These are phyloP conservation scores for Trichoderma orchidacearum DNA, from an alignment of 495 filamentous ascomycete species.

Conservation along the genomic window DNA sequence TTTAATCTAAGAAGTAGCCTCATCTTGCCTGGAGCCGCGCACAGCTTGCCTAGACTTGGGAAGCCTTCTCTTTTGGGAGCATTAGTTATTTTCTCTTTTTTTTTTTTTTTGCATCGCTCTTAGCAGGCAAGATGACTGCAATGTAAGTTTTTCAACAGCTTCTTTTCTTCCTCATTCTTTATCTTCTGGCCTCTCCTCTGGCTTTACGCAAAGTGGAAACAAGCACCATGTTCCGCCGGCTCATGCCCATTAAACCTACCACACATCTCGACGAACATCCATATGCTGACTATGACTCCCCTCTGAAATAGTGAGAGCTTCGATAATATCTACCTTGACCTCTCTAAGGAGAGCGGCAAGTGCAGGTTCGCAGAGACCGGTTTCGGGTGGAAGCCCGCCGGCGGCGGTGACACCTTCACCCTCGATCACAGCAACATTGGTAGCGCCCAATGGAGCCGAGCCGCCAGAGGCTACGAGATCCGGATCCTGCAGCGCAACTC, in stretches of 20 bases:
- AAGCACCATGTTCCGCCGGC: no score
- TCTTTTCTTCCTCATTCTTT: no score
- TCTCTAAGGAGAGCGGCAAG: slow-evolving; percentile 80
- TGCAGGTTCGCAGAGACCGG: slow-evolving; percentile 88
- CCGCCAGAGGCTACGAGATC: slow-evolving; percentile 81
- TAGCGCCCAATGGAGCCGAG: slow-evolving; percentile 88
- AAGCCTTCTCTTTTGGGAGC: neutral
- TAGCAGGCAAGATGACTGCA: neutral
- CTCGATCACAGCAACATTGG: slow-evolving; percentile 70
- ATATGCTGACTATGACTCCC: neutral
- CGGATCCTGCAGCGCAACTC: slow-evolving; percentile 76
- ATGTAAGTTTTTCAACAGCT: no score
- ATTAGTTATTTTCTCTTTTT: neutral
- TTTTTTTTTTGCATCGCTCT: neutral
- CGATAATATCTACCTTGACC: slow-evolving; percentile 87
- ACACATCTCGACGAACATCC: neutral
- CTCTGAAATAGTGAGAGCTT: slow-evolving; percentile 60
- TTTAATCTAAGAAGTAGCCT: neutral
- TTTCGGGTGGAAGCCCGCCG: slow-evolving; percentile 83
- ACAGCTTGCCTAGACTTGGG: neutral
- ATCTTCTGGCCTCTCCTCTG: neutral
- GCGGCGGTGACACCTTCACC: slow-evolving; percentile 82
- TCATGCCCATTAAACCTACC: neutral
- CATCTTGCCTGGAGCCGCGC: neutral
- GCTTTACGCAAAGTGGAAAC: no score